Evolutionary conservation across 768 basidiomycete genomes (phyloP).

Genomic region (Roridomyces roridus): DNA sequence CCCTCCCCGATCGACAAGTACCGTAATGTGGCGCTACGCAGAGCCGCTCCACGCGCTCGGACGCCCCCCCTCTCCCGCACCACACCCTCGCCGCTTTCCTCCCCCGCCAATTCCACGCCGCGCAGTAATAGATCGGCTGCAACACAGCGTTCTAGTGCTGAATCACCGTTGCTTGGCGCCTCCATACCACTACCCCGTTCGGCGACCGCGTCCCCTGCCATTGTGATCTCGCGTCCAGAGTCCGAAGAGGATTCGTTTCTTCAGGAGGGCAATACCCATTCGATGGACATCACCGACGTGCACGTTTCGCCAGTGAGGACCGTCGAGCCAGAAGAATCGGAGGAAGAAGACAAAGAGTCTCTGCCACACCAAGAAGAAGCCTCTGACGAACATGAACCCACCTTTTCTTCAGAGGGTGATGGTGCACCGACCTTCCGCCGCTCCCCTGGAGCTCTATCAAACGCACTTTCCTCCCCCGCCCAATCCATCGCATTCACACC

Average conservation of each 20-base stretch:
- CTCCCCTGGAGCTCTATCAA: conserved; percentile 45
- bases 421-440: conserved; percentile 50
- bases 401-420: conserved; percentile 76
- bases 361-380: conserved; percentile 24
- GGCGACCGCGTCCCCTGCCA: conserved; percentile 53
- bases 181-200: conserved; percentile 60
- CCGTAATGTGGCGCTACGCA: conserved; percentile 66
- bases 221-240: conserved; percentile 32
- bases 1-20: conserved; percentile 66
- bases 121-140: conserved; percentile 55
- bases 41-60: conserved; percentile 55
- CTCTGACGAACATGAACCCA: conserved; percentile 54
- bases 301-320: conserved; percentile 49
- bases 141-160: conserved; percentile 43
- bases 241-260: conserved; percentile 33
- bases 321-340: conserved; percentile 24
- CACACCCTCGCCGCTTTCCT: conserved; percentile 62
- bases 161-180: conserved; percentile 54
- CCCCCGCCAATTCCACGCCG: conserved; percentile 70
- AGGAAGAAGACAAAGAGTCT: conserved; percentile 26
- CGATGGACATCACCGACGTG: conserved; percentile 62
- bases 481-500: conserved; percentile 68
- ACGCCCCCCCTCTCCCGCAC: conserved; percentile 75
- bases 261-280: conserved; percentile 42
- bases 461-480: conserved; percentile 59